Base-by-base conservation (phyloP, 2,329 filamentous ascomycete genomes). In the Aspergillus melleus region DNA sequence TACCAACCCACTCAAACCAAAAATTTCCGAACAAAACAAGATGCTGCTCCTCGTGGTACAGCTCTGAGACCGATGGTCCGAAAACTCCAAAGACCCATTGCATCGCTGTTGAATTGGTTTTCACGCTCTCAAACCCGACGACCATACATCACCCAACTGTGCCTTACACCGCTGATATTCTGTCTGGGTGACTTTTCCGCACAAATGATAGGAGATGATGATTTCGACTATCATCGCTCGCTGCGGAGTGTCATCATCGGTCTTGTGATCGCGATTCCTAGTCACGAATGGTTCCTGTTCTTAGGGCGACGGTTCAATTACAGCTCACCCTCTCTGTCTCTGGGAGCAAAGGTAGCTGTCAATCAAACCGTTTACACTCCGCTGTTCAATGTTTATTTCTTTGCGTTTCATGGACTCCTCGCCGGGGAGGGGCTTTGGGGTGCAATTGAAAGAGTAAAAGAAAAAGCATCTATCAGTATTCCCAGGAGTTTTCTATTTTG, bases 221-320 rank as follows among this genome's bases (percentile, higher is more conserved):
- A 22, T 9, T 55, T 49, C 26, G 24, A 53, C 50, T 16, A 44
- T 46, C 24, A 51, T 42, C 56, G 52, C 59, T 47, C 49, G 39
- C 19, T 46, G 19, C 44, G 53, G 11, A 49, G 53, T 16, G 11
- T 24, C 44, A 9, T 55, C 53, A 3, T 24, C 12, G 53, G 53
- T 3, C 44, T 55, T 10, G 53, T 49, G 8, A 49, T 55, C 16
- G 53, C 53, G 20, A 55, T 55, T 24, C 53, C 53, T 6, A 55
- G 16, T 16, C 12, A 22, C 6, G 26, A 55, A 49, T 55, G 53
- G 53, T 55, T 55, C n/a, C 53, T 55, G 19, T 49, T 55, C n/a
- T n/a, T 55, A 4, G 53, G 53, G 44, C 42, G 44, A 19, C 42
- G 44, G 19, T 55, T 55, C n/a, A 55, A 55, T 6, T 55, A 55